Conservation (phyloP, 1,139 yeast genomes). For the Blastobotrys serpentis region DNA sequence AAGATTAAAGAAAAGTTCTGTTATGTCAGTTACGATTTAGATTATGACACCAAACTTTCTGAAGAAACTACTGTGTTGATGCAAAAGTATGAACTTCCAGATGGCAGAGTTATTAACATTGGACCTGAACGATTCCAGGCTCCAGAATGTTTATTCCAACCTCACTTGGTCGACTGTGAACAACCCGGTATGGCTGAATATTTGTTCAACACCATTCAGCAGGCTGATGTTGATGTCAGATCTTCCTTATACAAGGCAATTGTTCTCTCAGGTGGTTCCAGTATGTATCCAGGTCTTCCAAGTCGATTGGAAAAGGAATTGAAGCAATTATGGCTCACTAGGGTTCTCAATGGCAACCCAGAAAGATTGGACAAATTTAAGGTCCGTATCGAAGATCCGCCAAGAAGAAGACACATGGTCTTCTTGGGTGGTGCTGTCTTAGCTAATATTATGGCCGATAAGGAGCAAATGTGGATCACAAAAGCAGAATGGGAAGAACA, state of each 20-base stretch:
- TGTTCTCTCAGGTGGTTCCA: conserved; percentile 93
- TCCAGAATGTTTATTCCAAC: conserved; percentile 97
- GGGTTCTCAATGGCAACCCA: conserved; percentile 84
- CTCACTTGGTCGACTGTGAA: conserved; percentile 93
- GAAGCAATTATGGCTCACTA: conserved; percentile 92
- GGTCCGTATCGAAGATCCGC: conserved; percentile 97
- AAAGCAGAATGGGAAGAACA: conserved; percentile 98
- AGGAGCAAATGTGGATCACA: conserved; percentile 96
- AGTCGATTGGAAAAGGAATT: conserved; percentile 92
- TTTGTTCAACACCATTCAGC: conserved; percentile 85
- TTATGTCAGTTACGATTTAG: conserved; percentile 91
- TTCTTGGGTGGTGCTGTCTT: conserved; percentile 98
- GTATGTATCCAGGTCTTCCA: conserved; percentile 98
- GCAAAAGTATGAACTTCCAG: conserved; percentile 90
- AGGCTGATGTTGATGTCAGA: conserved; percentile 92
- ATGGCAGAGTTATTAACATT: conserved; percentile 89
- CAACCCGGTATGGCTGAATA: conserved; percentile 96
- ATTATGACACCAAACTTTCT: conserved; percentile 81
- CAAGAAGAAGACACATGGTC: conserved; percentile 98
- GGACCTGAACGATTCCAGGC: conserved; percentile 98
- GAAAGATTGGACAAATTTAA: conserved; percentile 85
- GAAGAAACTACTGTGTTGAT: conserved; percentile 93
- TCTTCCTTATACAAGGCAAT: conserved; percentile 86
- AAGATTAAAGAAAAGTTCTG: conserved; percentile 95
- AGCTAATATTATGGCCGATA: conserved; percentile 97